Percentiles rank a stretch among this genome's conserved stretches.
Evolutionary conservation across 139 green algal genomes (phyloP).

Genomic region (Trebouxia sp.): DNA sequence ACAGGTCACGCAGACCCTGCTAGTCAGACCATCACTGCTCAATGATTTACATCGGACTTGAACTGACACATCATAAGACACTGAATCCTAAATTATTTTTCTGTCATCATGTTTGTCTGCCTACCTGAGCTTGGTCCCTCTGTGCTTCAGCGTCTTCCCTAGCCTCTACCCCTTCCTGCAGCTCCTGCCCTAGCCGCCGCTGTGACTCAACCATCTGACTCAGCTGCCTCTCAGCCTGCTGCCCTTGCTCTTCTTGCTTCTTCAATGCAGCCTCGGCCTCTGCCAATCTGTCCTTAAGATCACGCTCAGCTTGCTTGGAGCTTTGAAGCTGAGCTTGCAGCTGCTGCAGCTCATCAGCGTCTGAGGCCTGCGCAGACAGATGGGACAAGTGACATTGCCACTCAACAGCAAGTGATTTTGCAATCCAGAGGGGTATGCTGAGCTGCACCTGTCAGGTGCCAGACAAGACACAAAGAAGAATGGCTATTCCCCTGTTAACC

Average conservation of each 20-base stretch:
- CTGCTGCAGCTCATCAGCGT: neutral
- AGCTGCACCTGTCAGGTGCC: no score
- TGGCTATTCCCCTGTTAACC: no score
- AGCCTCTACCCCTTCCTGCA: conserved; percentile 11
- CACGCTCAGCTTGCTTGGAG: neutral
- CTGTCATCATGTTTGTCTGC: neutral
- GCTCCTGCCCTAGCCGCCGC: conserved; percentile 26
- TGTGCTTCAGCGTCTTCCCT: neutral
- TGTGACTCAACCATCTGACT: conserved; percentile 7
- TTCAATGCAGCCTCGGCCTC: neutral
- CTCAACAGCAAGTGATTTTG: no score
- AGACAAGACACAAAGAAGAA: no score
- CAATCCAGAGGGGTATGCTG: no score
- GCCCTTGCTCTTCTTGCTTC: neutral
- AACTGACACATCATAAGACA: no score
- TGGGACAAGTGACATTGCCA: no score
- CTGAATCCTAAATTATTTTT: no score
- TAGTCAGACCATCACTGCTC: no score
- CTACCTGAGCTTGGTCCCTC: neutral
- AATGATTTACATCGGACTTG: no score
- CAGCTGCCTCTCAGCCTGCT: conserved; percentile 25
- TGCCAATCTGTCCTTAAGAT: neutral
- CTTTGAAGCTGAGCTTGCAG: neutral
- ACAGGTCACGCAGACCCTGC: no score
- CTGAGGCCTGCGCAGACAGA: neutral